phyloP scores from a whole-genome alignment of 2,329 filamentous ascomycete genomes.

The Cadophora gregata region DNA sequence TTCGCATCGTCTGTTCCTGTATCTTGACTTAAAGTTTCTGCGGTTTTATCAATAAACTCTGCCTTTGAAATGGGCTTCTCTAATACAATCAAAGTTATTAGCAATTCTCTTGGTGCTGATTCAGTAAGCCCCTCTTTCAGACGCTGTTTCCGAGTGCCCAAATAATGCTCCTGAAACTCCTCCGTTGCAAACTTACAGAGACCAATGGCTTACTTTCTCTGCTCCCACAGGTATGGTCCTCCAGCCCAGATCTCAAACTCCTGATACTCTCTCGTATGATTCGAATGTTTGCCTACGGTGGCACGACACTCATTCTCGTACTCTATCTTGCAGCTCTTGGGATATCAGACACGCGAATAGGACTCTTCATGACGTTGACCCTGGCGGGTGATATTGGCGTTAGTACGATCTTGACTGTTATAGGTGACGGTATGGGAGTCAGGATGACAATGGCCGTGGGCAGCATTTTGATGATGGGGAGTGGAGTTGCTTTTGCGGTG shows the following conservation, averaged over 20 bases:
- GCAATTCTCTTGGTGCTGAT: not conserved
- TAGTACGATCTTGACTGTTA: constrained; percentile 7
- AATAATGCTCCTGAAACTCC: no score
- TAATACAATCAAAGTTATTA: not conserved
- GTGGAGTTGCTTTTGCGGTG: constrained; percentile 13
- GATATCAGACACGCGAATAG: not conserved
- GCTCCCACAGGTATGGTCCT: constrained; percentile 3
- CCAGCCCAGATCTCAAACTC: constrained; percentile 12
- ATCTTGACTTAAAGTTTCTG: not conserved
- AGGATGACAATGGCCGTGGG: constrained; percentile 1
- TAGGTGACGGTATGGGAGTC: constrained; percentile 5
- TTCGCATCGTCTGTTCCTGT: no score
- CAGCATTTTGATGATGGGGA: not conserved
- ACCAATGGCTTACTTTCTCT: not conserved
- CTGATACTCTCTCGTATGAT: constrained; percentile 2
- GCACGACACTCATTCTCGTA: constrained; percentile 10
- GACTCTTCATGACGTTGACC: constrained; percentile 16
- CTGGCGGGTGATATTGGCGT: constrained; percentile 10
- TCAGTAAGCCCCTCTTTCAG: not conserved
- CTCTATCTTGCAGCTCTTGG: constrained; percentile 6
- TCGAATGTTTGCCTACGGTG: constrained; percentile 15
- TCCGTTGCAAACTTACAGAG: not conserved
- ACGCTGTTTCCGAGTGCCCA: no score
- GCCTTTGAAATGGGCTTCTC: not conserved
- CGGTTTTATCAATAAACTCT: not conserved